Base-by-base conservation (phyloP, 1,139 yeast species). In the Suhomyces yuchorum region DNA sequence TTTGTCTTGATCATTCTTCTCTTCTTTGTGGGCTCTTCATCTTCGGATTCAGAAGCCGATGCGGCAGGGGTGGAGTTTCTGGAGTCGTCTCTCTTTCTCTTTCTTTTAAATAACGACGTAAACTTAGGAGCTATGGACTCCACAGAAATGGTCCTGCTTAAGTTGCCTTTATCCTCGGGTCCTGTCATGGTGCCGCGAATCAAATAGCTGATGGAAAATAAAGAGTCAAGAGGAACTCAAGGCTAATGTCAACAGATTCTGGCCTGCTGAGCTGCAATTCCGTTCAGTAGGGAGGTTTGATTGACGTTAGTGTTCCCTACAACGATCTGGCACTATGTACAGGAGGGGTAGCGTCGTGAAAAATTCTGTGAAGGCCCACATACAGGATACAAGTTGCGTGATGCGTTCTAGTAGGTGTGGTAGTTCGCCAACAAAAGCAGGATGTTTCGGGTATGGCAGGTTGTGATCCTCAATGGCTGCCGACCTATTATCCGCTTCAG, bases 121-220 rank as follows among this genome's bases (percentile, higher is more conserved):
- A 74, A 50, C 43, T 65, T 67, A 8, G 77, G 75, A 9, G 71
- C 75, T 55, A 73, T 61, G 44, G 74, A 63, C 43, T 75, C 80
- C 52, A 74, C 75, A 1, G 78, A 74, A 42, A 75, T 64, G n/a
- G 75, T 64, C 49, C 76, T 42, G 41, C 43, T 48, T 23, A 48
- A 35, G 7, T 37, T 32, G 4, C 38, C 33, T 17, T 40, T 44
- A 6, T 44, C 51, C 22, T 42, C 48, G 5, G 40, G 19, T 8
- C 43, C 45, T 15, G 50, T 22, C 50, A 47, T 47, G 22, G 12
- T 38, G 41, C 30, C 14, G 14, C 5, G 30, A 12, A 26, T 26
- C 14, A 26, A 26, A 12, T 3, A 11, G 14, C 4, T 26, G 14
- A 26, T 4, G 3, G 11, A 26, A 5, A 26, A 11, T 26, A 26